phyloP scores from a whole-genome alignment of 2,329 filamentous ascomycete species.

The Exophiala bonariae region DNA sequence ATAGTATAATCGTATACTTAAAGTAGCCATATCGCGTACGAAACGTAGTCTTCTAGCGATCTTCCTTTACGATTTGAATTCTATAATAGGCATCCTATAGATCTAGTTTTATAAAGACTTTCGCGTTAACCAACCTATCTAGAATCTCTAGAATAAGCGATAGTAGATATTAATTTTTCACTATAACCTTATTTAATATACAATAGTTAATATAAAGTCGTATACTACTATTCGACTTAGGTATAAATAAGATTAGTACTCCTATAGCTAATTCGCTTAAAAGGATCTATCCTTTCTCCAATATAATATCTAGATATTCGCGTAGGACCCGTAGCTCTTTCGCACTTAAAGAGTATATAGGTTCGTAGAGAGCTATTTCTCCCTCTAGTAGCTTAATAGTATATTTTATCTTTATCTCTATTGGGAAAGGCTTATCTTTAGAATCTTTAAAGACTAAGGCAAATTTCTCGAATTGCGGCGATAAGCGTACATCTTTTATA shows the following conservation, averaged over 20 bases:
- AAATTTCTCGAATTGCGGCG: no score
- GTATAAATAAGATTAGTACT: constrained; percentile 1
- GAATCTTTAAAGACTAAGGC: background rate
- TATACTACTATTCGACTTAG: constrained; percentile 1
- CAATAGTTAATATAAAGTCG: constrained; percentile 6
- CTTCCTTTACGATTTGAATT: constrained; percentile 1
- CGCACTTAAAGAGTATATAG: background rate
- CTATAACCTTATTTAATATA: constrained; percentile 6
- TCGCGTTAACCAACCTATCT: constrained; percentile 3
- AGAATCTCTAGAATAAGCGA: constrained; percentile 6
- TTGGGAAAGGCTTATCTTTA: no score
- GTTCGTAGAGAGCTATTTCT: background rate
- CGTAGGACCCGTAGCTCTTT: background rate
- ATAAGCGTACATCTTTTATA: no score
- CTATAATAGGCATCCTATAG: constrained; percentile 5
- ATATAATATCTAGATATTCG: constrained; percentile 1
- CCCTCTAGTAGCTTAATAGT: background rate
- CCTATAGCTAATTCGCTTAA: background rate
- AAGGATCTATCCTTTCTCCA: background rate
- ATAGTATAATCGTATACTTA: constrained; percentile 10
- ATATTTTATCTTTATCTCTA: background rate
- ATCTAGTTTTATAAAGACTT: constrained; percentile 5
- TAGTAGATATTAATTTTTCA: constrained; percentile 5
- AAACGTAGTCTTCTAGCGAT: constrained; percentile 5
- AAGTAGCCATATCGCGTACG: constrained; percentile 6